Base-by-base conservation (phyloP, 75 land plant species). In the Picea glauca region DNA sequence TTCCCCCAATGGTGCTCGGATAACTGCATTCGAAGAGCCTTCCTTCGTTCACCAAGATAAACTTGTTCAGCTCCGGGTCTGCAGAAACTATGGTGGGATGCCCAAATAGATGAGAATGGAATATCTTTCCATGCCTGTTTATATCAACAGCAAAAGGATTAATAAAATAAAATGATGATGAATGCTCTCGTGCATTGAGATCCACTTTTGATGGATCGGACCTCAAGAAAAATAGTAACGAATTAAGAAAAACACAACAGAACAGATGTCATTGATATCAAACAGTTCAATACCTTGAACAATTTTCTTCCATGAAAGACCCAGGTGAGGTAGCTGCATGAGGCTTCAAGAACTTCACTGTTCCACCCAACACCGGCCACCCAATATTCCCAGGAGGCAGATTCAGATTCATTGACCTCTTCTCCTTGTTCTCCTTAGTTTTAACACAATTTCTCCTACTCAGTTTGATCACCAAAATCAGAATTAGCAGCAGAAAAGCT, bases 31-130 rank as follows among this genome's bases (percentile, higher is more conserved):
- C 93, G 72, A 93, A 93, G 30, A 89, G 73, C 60, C 81, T 76
- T 68, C 91, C 91, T 79, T 95, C 98, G 75, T 90, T 95, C 77
- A 86, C 86, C 60, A 95, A 72, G 35, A 95, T 88, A 81, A 85
- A 89, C 75, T 85, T 77, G 79, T 93, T 93, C 33, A 91, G 78
- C 60, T 87, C 92, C 5, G 90, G 81, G 74, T 95, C 98, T 6
- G 96, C 88, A 54, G 98, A 93, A 8, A 95, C 87, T 58, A 95
- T 83, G 54, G 98, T 93, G 23, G 78, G 87, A 76, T 90, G 84
- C 33, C 95, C 93, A 76, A 93, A 90, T 77, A 95, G 66, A 76
- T 90, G 85, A 13, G 96, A 89, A 78, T 86, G 85, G 87, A 85
- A 95, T 23, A 95, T 84, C 80, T 84, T 90, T 7, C 98, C 98